A percentile compares a stretch with the other conserved stretches of the same genome.
Conservation (phyloP, 306 rosid genomes). For the Betula pendula region DNA sequence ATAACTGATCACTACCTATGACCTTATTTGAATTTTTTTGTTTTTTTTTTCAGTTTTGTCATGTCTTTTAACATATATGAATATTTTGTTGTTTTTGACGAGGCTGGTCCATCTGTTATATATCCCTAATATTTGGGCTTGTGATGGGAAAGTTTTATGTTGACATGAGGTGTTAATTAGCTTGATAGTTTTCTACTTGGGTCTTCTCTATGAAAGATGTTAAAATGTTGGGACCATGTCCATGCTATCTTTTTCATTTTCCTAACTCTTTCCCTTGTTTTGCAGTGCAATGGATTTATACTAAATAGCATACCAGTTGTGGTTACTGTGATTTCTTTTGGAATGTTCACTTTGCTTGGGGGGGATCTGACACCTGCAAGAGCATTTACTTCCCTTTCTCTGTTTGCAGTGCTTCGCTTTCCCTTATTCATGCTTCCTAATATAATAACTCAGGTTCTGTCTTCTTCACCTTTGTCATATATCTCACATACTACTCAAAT, state of each 20-base stretch:
- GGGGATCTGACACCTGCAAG: conserved; percentile 91
- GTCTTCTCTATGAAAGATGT: conserved; percentile 11
- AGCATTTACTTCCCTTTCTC: conserved; percentile 95
- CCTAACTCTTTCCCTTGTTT: conserved; percentile 31
- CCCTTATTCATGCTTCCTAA: conserved; percentile 98
- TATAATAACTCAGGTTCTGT: conserved; percentile 83
- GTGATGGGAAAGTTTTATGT: background rate
- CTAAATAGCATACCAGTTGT: conserved; percentile 91
- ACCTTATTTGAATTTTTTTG: too few species aligned
- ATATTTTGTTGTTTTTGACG: background rate
- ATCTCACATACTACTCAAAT: background rate
- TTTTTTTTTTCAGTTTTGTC: background rate
- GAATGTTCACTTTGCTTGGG: conserved; percentile 88
- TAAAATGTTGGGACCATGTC: conserved; percentile 7
- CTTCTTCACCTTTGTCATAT: conserved; percentile 11
- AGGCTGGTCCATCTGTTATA: background rate
- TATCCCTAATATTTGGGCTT: background rate
- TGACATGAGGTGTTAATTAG: conserved; percentile 11
- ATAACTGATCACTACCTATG: background rate
- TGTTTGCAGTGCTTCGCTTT: conserved; percentile 93
- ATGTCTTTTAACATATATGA: background rate
- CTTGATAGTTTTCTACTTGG: conserved; percentile 15
- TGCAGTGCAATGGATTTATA: conserved; percentile 79
- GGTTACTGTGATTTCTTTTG: conserved; percentile 94
- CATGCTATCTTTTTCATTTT: conserved; percentile 11